phyloP scores from a whole-genome alignment of 1,284 basidiomycete genomes.

The Irpex sp. region DNA sequence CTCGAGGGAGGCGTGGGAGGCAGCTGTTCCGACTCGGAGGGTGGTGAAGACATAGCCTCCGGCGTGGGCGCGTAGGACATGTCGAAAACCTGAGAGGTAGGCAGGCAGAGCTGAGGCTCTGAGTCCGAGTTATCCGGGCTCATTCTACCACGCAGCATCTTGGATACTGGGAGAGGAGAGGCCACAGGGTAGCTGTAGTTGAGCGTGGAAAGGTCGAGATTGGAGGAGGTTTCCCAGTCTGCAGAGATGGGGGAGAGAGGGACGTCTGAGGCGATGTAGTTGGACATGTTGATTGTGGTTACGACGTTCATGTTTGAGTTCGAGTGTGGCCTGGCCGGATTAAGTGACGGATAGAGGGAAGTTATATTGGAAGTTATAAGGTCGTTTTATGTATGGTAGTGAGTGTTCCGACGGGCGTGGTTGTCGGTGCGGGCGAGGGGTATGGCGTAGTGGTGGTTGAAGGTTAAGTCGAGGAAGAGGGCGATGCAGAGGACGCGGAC shows the following conservation, averaged over 20 bases:
- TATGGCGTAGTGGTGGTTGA: constrained; percentile 12
- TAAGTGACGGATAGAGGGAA: constrained; percentile 10
- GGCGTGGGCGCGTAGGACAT: constrained; percentile 45
- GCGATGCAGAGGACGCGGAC: constrained; percentile 7
- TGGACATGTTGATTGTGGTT: constrained; percentile 47
- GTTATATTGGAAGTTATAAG: constrained; percentile 6
- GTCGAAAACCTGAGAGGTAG: constrained; percentile 71
- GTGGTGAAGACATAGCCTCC: constrained; percentile 30
- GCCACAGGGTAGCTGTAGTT: constrained; percentile 22
- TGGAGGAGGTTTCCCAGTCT: constrained; percentile 36
- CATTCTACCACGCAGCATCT: constrained; percentile 44
- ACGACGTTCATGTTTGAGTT: constrained; percentile 29
- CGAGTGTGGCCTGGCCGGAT: constrained; percentile 10
- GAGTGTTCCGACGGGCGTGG: constrained; percentile 11
- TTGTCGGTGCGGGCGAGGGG: constrained; percentile 13
- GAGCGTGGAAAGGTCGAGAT: constrained; percentile 36
- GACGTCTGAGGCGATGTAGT: constrained; percentile 52
- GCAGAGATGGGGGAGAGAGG: constrained; percentile 51
- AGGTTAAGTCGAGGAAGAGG: constrained; percentile 5
- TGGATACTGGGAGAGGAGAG: constrained; percentile 44
- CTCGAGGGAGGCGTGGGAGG: constrained; percentile 22
- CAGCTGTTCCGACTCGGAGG: constrained; percentile 21
- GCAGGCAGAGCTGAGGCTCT: constrained; percentile 54
- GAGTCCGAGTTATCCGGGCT: constrained; percentile 42
- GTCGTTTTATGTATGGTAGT: constrained; percentile 2